Evolutionary conservation across 139 green algal species (phyloP).

Genomic region (Picochlorum costavermella): DNA sequence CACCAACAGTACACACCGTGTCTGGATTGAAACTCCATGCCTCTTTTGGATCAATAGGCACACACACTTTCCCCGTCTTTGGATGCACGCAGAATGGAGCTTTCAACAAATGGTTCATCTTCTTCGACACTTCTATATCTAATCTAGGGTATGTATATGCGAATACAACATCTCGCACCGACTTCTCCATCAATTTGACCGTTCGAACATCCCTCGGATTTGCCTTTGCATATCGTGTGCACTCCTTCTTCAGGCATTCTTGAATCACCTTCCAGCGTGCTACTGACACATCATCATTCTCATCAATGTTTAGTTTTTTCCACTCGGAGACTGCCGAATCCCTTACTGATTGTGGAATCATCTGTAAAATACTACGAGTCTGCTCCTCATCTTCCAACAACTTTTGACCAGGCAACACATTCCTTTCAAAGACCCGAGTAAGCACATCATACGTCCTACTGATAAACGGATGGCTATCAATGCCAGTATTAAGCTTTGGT

Average conservation of each 20-base stretch:
- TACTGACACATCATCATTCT: constrained; percentile 10
- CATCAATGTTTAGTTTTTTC: constrained; percentile 1
- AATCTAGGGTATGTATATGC: constrained; percentile 87
- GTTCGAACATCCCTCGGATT: constrained; percentile 9
- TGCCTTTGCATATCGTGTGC: not conserved
- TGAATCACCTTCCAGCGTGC: constrained; percentile 22
- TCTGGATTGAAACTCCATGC: constrained; percentile 81
- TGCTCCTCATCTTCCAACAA: constrained; percentile 54
- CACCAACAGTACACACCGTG: constrained; percentile 62
- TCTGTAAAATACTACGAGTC: constrained; percentile 44
- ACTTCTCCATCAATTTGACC: constrained; percentile 6
- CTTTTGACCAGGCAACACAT: constrained; percentile 55
- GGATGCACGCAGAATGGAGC: constrained; percentile 98
- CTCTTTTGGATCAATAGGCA: constrained; percentile 77
- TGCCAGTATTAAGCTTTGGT: constrained; percentile 34
- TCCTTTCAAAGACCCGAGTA: constrained; percentile 32
- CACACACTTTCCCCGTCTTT: constrained; percentile 96
- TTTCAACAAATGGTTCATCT: constrained; percentile 99
- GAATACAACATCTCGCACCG: constrained; percentile 65
- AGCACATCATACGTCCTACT: constrained; percentile 41
- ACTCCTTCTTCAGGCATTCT: not conserved
- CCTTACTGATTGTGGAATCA: constrained; percentile 43
- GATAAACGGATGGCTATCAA: constrained; percentile 56
- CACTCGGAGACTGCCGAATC: constrained; percentile 22
- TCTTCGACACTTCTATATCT: constrained; percentile 97